These are phyloP conservation scores for Ophiosphaerella herpotricha DNA, from an alignment of 2,329 filamentous ascomycete species.

Conservation along the genomic window DNA sequence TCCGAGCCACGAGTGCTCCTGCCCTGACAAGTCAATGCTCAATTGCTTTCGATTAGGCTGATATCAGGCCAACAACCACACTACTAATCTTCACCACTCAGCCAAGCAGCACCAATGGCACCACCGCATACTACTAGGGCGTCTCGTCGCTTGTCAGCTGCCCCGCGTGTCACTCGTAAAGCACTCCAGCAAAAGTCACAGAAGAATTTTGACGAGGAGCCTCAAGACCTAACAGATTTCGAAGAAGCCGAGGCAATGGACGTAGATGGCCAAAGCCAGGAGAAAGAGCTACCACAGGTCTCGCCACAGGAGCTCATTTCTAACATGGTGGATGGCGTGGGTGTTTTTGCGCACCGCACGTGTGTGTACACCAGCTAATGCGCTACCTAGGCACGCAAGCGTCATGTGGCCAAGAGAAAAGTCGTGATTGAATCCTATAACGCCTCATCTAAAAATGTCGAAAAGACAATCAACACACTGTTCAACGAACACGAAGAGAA, in stretches of 20 bases:
- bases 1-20: neutral
- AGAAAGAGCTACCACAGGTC: conserved; percentile 8
- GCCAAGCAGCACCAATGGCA: conserved; percentile 17
- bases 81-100: conserved; percentile 23
- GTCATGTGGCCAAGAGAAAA: conserved; percentile 22
- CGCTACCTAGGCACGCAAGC: conserved; percentile 32
- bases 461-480: conserved; percentile 22
- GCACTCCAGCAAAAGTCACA: conserved; percentile 10
- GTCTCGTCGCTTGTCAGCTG: conserved; percentile 5
- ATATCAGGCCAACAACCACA: conserved; percentile 1
- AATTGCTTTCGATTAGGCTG: neutral
- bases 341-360: conserved; percentile 6
- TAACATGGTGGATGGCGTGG: conserved; percentile 29
- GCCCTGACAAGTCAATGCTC: neutral
- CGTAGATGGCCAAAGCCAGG: conserved; percentile 3
- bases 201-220: conserved; percentile 5
- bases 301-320: conserved; percentile 20
- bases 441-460: conserved; percentile 5
- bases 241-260: conserved; percentile 7
- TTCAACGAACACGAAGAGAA: conserved; percentile 33
- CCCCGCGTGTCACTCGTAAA: conserved; percentile 10
- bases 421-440: conserved; percentile 27
- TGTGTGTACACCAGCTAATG: neutral
- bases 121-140: conserved; percentile 15
- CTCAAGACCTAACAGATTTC: conserved; percentile 9